Conservation (phyloP, 1,284 basidiomycete genomes). For the Cryptococcus sp. region DNA sequence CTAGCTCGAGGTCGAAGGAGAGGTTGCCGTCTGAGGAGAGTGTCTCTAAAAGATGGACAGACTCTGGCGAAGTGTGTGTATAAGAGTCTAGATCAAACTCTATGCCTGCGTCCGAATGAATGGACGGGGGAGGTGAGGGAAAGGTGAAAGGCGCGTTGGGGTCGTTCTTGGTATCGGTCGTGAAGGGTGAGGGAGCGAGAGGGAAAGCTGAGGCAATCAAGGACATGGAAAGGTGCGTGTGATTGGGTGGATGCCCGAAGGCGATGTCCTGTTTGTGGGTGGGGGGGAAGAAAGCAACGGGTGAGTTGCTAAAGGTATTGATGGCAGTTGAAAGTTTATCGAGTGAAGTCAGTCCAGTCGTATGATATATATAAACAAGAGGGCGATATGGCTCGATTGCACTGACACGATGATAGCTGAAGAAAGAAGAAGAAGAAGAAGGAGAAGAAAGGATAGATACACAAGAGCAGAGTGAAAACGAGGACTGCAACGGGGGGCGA, state of each 20-base stretch:
- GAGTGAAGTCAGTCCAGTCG: no score
- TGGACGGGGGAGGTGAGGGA: constrained; percentile 39
- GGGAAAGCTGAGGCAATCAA: constrained; percentile 5
- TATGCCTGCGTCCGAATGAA: constrained; percentile 18
- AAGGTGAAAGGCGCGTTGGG: constrained; percentile 12
- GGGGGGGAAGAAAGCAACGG: neutral
- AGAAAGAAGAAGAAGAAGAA: neutral
- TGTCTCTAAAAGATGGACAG: constrained; percentile 10
- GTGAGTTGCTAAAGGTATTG: no score
- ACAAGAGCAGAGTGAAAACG: neutral
- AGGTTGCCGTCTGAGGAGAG: constrained; percentile 1
- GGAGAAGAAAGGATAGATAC: constrained; percentile 1
- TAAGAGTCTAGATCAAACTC: constrained; percentile 32
- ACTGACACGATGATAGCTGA: neutral
- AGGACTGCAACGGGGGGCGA: no score
- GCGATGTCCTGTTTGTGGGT: neutral
- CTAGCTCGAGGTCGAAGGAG: constrained; percentile 9
- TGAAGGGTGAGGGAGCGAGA: constrained; percentile 11
- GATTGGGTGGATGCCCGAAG: neutral
- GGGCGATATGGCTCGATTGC: neutral
- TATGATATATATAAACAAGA: no score
- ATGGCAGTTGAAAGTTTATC: no score
- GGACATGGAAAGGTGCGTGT: constrained; percentile 5
- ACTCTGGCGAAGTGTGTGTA: constrained; percentile 2
- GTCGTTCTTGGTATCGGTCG: constrained; percentile 8